These are phyloP conservation scores for Vitis hybrid DNA, from an alignment of 177 flowering plant species.

Conservation along the genomic window DNA sequence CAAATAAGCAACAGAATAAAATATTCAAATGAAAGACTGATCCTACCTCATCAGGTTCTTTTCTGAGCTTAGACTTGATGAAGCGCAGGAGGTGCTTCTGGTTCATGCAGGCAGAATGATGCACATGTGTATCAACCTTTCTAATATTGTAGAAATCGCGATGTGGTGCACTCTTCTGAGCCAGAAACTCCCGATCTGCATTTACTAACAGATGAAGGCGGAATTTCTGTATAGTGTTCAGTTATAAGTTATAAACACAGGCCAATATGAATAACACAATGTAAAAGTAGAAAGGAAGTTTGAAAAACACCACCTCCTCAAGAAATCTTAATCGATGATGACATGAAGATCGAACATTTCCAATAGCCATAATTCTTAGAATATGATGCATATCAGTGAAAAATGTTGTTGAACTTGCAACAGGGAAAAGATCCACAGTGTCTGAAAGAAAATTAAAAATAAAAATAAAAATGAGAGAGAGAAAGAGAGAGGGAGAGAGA, in stretches of 20 bases:
- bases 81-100: conserved; percentile 74
- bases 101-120: conserved; percentile 88
- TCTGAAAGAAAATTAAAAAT: conserved; percentile 33
- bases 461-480: too few species aligned
- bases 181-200: conserved; percentile 70
- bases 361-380: conserved; percentile 42
- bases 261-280: neutral
- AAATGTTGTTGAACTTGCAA: conserved; percentile 56
- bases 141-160: conserved; percentile 78
- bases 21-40: neutral
- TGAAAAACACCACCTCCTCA: conserved; percentile 43
- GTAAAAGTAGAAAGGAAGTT: neutral
- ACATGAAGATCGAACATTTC: conserved; percentile 58
- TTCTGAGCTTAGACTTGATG: conserved; percentile 64
- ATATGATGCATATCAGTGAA: conserved; percentile 74
- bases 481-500: neutral
- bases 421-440: conserved; percentile 51
- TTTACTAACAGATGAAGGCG: conserved; percentile 61
- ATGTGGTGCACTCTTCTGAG: conserved; percentile 78
- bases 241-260: conserved; percentile 11
- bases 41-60: conserved; percentile 76
- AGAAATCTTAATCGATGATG: conserved; percentile 58
- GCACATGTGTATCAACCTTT: conserved; percentile 80
- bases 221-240: conserved; percentile 52
- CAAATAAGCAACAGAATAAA: neutral